Evolutionary conservation across 2,329 filamentous ascomycete species (phyloP).

Genomic region (Stachybotrys echinatus): DNA sequence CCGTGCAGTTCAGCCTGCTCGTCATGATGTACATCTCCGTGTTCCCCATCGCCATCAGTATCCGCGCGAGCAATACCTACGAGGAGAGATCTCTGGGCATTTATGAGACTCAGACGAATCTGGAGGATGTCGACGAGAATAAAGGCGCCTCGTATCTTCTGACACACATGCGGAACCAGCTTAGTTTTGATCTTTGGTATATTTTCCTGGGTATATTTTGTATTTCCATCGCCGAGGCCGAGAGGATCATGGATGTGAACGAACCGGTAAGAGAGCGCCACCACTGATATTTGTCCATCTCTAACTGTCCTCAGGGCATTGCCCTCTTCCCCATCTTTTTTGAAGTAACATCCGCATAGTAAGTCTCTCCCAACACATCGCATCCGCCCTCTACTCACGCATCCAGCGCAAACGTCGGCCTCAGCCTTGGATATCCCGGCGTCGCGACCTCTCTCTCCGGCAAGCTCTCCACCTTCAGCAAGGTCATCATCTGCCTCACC

Average conservation of each 20-base stretch:
- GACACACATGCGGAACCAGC: conserved; percentile 29
- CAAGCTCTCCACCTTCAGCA: conserved; percentile 24
- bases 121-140: conserved; percentile 17
- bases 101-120: conserved; percentile 34
- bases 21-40: conserved; percentile 64
- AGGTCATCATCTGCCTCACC: conserved; percentile 30
- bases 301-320: background rate
- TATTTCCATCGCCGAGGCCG: conserved; percentile 24
- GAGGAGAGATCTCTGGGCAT: conserved; percentile 57
- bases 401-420: conserved; percentile 27
- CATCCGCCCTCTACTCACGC: background rate
- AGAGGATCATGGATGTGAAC: conserved; percentile 15
- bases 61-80: conserved; percentile 56
- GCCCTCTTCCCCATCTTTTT: conserved; percentile 24
- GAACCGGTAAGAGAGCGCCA: conserved; percentile 14
- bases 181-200: conserved; percentile 36
- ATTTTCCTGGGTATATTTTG: conserved; percentile 32
- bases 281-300: accelerated
- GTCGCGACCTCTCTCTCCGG: conserved; percentile 22
- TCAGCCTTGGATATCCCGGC: conserved; percentile 26
- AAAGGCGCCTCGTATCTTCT: conserved; percentile 22
- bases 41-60: conserved; percentile 56
- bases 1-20: conserved; percentile 52
- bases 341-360: conserved; percentile 28
- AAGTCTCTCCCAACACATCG: conserved; percentile 7